A percentile compares a stretch with the other conserved stretches of the same genome.
phyloP scores from a whole-genome alignment of 805 yeast species.

The Kodamaea lidongshanica region DNA sequence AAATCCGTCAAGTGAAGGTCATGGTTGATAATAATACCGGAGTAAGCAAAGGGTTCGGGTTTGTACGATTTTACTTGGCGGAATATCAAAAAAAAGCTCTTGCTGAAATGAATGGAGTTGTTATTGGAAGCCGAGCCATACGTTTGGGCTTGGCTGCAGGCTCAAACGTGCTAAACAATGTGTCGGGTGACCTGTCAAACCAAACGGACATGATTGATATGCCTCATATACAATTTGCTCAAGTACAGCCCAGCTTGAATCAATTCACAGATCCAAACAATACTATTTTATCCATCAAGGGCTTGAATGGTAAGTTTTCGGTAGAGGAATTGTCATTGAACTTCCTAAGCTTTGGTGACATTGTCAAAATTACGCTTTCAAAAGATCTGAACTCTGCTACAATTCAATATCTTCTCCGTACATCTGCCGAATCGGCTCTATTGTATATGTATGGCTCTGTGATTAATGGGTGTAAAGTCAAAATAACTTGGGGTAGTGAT shows the following conservation, averaged over 20 bases:
- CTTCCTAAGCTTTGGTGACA: constrained; percentile 60
- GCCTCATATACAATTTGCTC: constrained; percentile 24
- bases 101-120: constrained; percentile 74
- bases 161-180: constrained; percentile 8
- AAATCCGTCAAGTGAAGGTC: constrained; percentile 65
- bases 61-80: constrained; percentile 66
- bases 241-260: constrained; percentile 48
- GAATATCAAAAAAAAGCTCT: constrained; percentile 68
- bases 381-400: constrained; percentile 17
- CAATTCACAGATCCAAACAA: constrained; percentile 77
- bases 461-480: constrained; percentile 24
- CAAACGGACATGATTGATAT: constrained; percentile 10
- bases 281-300: constrained; percentile 68
- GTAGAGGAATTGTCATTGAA: constrained; percentile 56
- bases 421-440: constrained; percentile 35
- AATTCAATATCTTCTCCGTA: constrained; percentile 24
- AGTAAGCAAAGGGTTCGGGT: constrained; percentile 79
- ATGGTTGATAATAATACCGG: constrained; percentile 70
- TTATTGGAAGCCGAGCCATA: constrained; percentile 67
- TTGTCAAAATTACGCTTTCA: constrained; percentile 20
- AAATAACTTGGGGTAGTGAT: constrained; percentile 28
- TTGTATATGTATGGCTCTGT: constrained; percentile 24
- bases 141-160: constrained; percentile 54
- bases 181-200: constrained; percentile 7
- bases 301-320: constrained; percentile 52